Evolutionary conservation across 768 basidiomycete species (phyloP), one percentile per base, ranked within the genome.

Genomic region (Favolaschia claudopus): DNA sequence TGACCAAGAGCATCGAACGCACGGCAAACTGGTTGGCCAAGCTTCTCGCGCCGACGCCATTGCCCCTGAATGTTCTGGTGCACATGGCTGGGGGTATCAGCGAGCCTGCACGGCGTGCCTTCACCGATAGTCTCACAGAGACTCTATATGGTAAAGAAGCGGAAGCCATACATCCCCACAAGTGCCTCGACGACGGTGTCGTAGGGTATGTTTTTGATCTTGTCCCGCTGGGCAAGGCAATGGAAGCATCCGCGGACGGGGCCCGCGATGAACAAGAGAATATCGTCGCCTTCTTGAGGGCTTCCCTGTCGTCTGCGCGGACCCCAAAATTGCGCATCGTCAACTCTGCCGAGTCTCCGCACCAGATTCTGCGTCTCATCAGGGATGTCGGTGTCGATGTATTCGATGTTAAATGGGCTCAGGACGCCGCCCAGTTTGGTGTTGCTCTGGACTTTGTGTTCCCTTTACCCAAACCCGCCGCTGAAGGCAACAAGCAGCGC

Each of bases 371-470:
- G 4, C 73, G 73, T 9, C 81, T 93, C 25, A 79, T 95, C 28
- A 73, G 75, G 2, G 76, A 83, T 38, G 77, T 88, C 3, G 93
- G 94, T 0, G 68, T 92, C 15, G 93, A 96, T 67, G 61, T 95
- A 0, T 88, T 95, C 58, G 92, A 94, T 65, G 81, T 84, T 0
- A 77, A 78, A 8, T 95, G 90, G 88, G 91, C 86, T 0, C 84
- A 88, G 58, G 72, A 77, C 4, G 86, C 88, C 0, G 91, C 91
- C 1, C 80, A 85, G 48, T 62, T 85, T 3, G 94, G 94, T 13
- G 74, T 95, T 15, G 91, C 88, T 0, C 76, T 96, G 7, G 93
- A 95, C 66, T 94, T 95, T 69, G 68, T 66, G 4, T 95, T 96
- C 69, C 93, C 91, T 0, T 79, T 72, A 7, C 64, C 66, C 31